Conservation (phyloP, 306 rosid genomes). For the Gastrolobium bilobum region DNA sequence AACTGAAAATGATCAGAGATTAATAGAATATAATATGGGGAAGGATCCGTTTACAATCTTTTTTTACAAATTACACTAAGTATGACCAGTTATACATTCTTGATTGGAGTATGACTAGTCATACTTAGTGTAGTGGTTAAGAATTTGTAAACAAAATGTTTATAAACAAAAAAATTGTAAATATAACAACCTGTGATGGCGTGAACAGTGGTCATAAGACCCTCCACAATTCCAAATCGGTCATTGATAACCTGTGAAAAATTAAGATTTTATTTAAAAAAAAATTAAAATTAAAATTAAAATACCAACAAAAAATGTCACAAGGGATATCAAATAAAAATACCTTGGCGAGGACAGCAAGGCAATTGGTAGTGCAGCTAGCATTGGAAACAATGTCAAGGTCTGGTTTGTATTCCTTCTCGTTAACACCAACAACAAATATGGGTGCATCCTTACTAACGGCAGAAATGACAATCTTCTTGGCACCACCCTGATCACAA, state of each 20-base stretch:
- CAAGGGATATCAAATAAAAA: not conserved
- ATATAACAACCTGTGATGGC: slow-evolving; percentile 69
- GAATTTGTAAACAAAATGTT: too few relatives aligned
- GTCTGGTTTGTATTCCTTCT: slow-evolving; percentile 77
- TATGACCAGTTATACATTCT: too few relatives aligned
- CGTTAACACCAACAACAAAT: slow-evolving; percentile 97
- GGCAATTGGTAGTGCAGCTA: slow-evolving; percentile 89
- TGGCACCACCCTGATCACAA: slow-evolving; percentile 88
- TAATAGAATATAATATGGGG: not conserved
- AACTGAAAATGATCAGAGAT: not conserved
- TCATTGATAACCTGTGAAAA: slow-evolving; percentile 74
- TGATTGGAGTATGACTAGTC: too few relatives aligned
- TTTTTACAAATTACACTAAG: too few relatives aligned
- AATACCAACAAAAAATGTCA: not conserved
- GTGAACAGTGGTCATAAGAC: slow-evolving; percentile 84
- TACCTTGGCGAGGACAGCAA: slow-evolving; percentile 95
- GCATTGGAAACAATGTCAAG: slow-evolving; percentile 78
- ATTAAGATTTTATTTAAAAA: not conserved
- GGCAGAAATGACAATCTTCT: slow-evolving; percentile 97
- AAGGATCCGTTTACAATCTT: too few relatives aligned
- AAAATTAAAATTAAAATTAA: not conserved
- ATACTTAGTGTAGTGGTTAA: too few relatives aligned
- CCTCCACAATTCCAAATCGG: slow-evolving; percentile 83
- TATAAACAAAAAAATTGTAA: too few relatives aligned
- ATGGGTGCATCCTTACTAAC: slow-evolving; percentile 98